phyloP scores from a whole-genome alignment of 192 early-diverging fungal species.

The Backusella tuberculispora region DNA sequence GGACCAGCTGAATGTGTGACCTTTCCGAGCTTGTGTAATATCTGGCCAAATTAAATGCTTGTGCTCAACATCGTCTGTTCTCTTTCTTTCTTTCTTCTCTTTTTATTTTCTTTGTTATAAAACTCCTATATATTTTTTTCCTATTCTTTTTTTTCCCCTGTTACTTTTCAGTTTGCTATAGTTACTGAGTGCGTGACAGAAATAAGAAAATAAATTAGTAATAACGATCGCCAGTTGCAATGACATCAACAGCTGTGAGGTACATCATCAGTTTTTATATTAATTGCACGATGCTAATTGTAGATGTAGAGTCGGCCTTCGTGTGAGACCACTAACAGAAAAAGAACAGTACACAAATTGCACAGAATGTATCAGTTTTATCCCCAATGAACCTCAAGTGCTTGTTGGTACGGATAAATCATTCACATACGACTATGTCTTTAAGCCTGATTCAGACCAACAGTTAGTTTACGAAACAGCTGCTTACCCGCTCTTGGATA shows the following conservation, averaged over 20 bases:
- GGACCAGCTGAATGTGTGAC: constrained; percentile 11
- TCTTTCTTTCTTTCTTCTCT: constrained; percentile 9
- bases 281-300: background rate
- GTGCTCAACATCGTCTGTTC: constrained; percentile 12
- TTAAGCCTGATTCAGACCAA: constrained; percentile 56
- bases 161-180: background rate
- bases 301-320: constrained; percentile 67
- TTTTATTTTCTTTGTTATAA: constrained; percentile 23
- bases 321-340: constrained; percentile 74
- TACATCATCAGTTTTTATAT: constrained; percentile 17
- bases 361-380: constrained; percentile 60
- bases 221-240: background rate
- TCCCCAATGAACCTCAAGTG: constrained; percentile 64
- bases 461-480: constrained; percentile 60
- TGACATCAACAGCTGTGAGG: constrained; percentile 45
- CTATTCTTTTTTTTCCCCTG: background rate
- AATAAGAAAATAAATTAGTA: background rate
- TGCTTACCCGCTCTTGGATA: constrained; percentile 62
- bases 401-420: constrained; percentile 64
- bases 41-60: constrained; percentile 2
- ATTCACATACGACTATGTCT: constrained; percentile 77
- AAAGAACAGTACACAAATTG: constrained; percentile 76
- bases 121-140: background rate
- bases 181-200: constrained; percentile 14
- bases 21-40: constrained; percentile 5